Percentiles rank a stretch among this genome's conserved stretches.
Evolutionary conservation across 2,329 filamentous ascomycete species (phyloP).

Genomic region (Penicillium sp.): DNA sequence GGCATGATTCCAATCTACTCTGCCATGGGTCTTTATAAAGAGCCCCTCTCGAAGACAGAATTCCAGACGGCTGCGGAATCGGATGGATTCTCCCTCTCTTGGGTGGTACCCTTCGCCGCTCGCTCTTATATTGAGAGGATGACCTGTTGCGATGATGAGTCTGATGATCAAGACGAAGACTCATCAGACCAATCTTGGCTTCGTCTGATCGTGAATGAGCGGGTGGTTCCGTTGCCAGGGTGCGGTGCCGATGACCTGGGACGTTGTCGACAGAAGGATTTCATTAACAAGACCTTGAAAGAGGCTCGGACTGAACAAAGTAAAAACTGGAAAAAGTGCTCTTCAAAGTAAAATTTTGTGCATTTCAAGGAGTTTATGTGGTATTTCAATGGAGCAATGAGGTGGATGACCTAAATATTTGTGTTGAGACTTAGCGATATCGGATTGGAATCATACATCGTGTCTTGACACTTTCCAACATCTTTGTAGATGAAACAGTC

Average conservation of each 20-base stretch:
- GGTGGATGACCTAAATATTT: no score
- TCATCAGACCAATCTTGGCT: constrained; percentile 57
- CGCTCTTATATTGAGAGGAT: constrained; percentile 86
- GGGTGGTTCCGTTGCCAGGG: constrained; percentile 64
- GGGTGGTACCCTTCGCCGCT: constrained; percentile 75
- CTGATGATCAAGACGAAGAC: constrained; percentile 19
- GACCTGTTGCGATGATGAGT: constrained; percentile 48
- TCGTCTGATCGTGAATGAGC: constrained; percentile 74
- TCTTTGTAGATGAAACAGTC: no score
- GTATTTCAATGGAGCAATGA: no score
- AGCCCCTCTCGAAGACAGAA: constrained; percentile 35
- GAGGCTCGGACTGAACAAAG: constrained; percentile 66
- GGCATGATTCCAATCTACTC: constrained; percentile 71
- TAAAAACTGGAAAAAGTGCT: constrained; percentile 67
- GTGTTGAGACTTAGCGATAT: no score
- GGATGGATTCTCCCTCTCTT: constrained; percentile 67
- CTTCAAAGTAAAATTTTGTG: no score
- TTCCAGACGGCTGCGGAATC: constrained; percentile 49
- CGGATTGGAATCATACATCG: no score
- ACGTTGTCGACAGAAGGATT: constrained; percentile 62
- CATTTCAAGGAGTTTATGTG: no score
- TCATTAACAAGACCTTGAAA: constrained; percentile 62
- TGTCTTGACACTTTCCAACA: no score
- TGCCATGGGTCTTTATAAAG: constrained; percentile 72
- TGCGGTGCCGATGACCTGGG: constrained; percentile 67